Conservation (phyloP, 805 yeast species). For the Wickerhamomyces bovis region DNA sequence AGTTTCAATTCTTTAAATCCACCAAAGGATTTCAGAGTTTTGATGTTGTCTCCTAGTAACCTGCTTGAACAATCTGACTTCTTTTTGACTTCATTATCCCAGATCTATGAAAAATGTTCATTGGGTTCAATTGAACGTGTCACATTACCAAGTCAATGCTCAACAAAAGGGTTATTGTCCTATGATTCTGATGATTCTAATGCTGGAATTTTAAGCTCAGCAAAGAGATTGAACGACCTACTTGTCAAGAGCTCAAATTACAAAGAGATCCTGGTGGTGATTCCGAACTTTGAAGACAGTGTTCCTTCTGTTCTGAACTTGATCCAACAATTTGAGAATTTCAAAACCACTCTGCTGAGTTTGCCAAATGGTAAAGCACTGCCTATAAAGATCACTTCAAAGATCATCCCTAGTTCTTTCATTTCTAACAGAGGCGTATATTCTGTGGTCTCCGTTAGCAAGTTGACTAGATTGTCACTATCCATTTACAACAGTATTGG, state of each 20-base stretch:
- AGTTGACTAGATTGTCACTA: constrained; percentile 41
- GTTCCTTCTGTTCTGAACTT: constrained; percentile 42
- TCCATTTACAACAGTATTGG: constrained; percentile 57
- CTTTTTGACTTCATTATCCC: constrained; percentile 36
- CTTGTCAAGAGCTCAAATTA: constrained; percentile 3
- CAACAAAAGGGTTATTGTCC: neutral
- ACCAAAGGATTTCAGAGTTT: constrained; percentile 44
- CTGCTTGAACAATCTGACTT: constrained; percentile 24
- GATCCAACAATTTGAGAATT: constrained; percentile 40
- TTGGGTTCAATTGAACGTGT: constrained; percentile 37
- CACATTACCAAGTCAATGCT: constrained; percentile 19
- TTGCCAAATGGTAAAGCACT: constrained; percentile 7
- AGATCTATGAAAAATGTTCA: constrained; percentile 41
- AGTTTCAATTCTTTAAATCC: constrained; percentile 49
- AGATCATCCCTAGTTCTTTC: constrained; percentile 37
- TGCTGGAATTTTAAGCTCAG: neutral
- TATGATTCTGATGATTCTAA: neutral
- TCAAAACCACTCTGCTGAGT: constrained; percentile 31
- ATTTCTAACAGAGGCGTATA: constrained; percentile 30
- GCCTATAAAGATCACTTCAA: constrained; percentile 19
- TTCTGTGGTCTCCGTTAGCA: constrained; percentile 28
- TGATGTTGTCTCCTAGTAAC: constrained; percentile 35
- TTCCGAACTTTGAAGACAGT: constrained; percentile 15
- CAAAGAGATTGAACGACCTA: neutral
- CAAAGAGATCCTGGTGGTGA: constrained; percentile 14